Evolutionary conservation across 2,329 filamentous ascomycete genomes (phyloP).

Genomic region (Ramichloridium luteum): DNA sequence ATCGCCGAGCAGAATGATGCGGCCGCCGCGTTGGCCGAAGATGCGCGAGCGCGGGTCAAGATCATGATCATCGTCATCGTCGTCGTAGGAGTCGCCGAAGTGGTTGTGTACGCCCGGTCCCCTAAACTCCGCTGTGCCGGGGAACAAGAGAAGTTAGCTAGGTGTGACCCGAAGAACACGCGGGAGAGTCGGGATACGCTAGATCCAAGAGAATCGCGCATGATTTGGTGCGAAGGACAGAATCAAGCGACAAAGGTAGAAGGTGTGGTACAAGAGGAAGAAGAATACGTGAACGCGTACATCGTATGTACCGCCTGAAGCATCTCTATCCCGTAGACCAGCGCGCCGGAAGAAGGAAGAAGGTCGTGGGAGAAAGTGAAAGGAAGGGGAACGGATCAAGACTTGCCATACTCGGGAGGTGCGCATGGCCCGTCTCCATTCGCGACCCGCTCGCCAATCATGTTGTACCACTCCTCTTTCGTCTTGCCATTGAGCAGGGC

Average conservation of each 20-base stretch:
- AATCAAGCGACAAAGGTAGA: too few relatives aligned
- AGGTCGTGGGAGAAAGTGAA: conserved; percentile 2
- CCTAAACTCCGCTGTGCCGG: conserved; percentile 35
- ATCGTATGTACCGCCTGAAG: not conserved
- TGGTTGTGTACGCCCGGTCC: conserved; percentile 39
- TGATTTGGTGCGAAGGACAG: too few relatives aligned
- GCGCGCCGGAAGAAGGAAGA: conserved; percentile 1
- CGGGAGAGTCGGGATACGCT: not conserved
- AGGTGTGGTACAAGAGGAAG: too few relatives aligned
- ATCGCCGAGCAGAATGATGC: conserved; percentile 90
- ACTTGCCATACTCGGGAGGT: conserved; percentile 98
- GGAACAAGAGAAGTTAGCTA: conserved; percentile 15
- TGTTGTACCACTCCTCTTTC: conserved; percentile 97
- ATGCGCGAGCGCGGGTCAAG: conserved; percentile 55
- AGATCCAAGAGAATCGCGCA: too few relatives aligned
- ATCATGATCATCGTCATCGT: conserved; percentile 59
- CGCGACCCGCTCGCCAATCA: conserved; percentile 84
- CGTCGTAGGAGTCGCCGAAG: conserved; percentile 29
- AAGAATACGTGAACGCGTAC: conserved; percentile 2
- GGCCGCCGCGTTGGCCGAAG: conserved; percentile 59
- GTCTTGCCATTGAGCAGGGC: conserved; percentile 81
- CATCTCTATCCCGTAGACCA: conserved; percentile 1
- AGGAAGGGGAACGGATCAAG: conserved; percentile 26
- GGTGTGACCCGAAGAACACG: conserved; percentile 2
- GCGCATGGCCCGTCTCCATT: conserved; percentile 96